Percentiles rank a stretch among this genome's conserved stretches.
Conservation (phyloP, 2,329 filamentous ascomycete genomes). For the Camillea tinctor region DNA sequence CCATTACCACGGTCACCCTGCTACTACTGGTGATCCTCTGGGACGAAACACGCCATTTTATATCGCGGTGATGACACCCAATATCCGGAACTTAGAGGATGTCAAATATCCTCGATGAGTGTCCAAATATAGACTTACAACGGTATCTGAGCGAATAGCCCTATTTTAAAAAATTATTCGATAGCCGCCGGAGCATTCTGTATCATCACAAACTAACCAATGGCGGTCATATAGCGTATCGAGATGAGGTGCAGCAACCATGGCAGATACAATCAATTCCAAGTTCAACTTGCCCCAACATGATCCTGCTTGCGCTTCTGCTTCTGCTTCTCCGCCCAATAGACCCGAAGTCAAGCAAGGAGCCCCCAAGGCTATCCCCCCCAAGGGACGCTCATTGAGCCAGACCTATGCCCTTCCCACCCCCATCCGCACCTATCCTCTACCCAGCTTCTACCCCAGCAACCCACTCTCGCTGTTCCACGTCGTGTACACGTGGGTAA, state of each 20-base stretch:
- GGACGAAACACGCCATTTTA: background rate
- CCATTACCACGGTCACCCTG: background rate
- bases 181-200: slow-evolving; percentile 1
- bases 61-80: slow-evolving; percentile 61
- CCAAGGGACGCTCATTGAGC: slow-evolving; percentile 49
- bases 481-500: slow-evolving; percentile 73
- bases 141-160: slow-evolving; percentile 83
- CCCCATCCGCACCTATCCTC: slow-evolving; percentile 77
- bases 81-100: slow-evolving; percentile 54
- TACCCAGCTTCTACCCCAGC: slow-evolving; percentile 85
- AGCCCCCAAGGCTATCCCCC: slow-evolving; percentile 14
- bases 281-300: slow-evolving; percentile 16
- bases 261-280: slow-evolving; percentile 31
- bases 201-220: slow-evolving; percentile 11
- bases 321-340: slow-evolving; percentile 18
- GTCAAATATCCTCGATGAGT: slow-evolving; percentile 60
- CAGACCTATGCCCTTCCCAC: slow-evolving; percentile 80
- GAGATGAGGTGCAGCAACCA: slow-evolving; percentile 43
- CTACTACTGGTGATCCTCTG: background rate
- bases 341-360: slow-evolving; percentile 10
- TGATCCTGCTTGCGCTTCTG: slow-evolving; percentile 17
- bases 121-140: slow-evolving; percentile 84
- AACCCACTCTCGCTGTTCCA: slow-evolving; percentile 88
- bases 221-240: slow-evolving; percentile 32
- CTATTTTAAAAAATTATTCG: background rate